phyloP scores from a whole-genome alignment of 345 rosid species.

The Boechera divaricarpa region DNA sequence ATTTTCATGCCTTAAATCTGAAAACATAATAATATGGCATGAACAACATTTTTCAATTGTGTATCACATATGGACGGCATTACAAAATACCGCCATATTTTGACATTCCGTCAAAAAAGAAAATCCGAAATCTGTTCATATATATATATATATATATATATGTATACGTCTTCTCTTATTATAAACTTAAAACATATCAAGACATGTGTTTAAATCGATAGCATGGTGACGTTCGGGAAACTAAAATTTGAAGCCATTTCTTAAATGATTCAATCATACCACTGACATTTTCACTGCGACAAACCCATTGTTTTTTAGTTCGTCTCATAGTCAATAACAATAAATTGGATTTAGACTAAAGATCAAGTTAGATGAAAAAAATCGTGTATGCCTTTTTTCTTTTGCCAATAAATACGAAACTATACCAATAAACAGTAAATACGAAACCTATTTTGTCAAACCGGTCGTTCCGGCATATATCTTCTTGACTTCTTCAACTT shows the following conservation, averaged over 20 bases:
- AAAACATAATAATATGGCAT: conserved; percentile 5
- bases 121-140: not conserved
- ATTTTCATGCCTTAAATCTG: conserved; percentile 13
- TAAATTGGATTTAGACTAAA: conserved; percentile 15
- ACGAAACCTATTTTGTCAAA: not conserved
- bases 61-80: not conserved
- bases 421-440: not conserved
- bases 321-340: not conserved
- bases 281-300: conserved; percentile 29
- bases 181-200: not conserved
- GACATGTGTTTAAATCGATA: conserved; percentile 20
- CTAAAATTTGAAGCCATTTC: conserved; percentile 15
- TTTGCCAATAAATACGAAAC: not conserved
- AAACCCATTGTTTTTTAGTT: conserved; percentile 1
- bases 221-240: conserved; percentile 17
- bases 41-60: not conserved
- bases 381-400: not conserved
- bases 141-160: too few relatives aligned
- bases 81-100: not conserved
- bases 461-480: not conserved
- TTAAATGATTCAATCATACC: conserved; percentile 20
- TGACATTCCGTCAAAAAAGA: not conserved
- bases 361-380: not conserved
- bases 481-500: not conserved
- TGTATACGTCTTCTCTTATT: not conserved